Evolutionary conservation across 768 basidiomycete genomes (phyloP).

Genomic region (Pulveroboletus sp.): DNA sequence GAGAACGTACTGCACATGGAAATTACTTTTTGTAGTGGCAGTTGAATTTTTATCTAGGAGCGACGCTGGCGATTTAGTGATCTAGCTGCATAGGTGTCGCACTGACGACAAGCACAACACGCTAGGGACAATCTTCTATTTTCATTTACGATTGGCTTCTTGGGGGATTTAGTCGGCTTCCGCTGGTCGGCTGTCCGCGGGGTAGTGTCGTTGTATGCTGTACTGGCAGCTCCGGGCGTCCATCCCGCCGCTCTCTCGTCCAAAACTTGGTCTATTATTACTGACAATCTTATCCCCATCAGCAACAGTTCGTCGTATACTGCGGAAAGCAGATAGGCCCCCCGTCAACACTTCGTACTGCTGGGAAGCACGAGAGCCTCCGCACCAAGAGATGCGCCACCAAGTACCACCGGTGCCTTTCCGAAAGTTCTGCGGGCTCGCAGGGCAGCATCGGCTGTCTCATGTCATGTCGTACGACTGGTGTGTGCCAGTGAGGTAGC

Average conservation of each 20-base stretch:
- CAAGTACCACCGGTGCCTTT: not conserved
- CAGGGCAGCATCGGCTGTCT: not conserved
- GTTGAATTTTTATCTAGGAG: not conserved
- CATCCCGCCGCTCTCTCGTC: conserved; percentile 1
- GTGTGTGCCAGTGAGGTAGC: conserved; percentile 2
- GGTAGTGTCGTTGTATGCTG: conserved; percentile 2
- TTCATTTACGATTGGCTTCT: conserved; percentile 10
- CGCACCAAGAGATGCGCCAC: not conserved
- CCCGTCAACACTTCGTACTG: too few species aligned
- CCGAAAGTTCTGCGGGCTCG: conserved; percentile 1
- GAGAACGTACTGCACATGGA: not conserved
- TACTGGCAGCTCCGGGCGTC: not conserved
- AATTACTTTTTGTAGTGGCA: not conserved
- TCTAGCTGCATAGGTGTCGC: conserved; percentile 7
- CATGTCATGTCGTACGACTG: conserved; percentile 7
- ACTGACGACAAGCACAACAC: conserved; percentile 7
- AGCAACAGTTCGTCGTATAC: too few species aligned
- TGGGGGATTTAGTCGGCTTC: conserved; percentile 17
- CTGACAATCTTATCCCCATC: conserved; percentile 8
- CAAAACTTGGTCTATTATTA: conserved; percentile 9
- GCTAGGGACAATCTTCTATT: conserved; percentile 9
- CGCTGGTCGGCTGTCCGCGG: conserved; percentile 24
- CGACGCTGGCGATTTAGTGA: conserved; percentile 1
- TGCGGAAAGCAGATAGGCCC: not conserved
- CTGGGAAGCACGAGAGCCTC: conserved; percentile 7